phyloP scores from a whole-genome alignment of 169 alveolate species.

The Plasmodium falciparum region DNA sequence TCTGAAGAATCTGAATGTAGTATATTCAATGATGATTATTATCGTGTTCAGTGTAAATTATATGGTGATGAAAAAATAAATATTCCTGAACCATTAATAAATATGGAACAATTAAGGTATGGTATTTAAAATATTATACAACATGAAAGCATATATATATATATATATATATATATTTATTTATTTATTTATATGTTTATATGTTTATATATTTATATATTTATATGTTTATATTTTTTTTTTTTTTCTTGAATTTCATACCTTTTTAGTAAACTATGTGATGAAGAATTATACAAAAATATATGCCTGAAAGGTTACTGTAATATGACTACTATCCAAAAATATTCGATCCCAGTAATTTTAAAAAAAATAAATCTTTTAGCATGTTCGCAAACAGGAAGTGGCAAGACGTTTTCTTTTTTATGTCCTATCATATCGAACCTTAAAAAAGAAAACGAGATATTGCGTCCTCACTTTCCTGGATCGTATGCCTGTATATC shows the following conservation, averaged over 20 bases:
- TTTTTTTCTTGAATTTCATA: neutral
- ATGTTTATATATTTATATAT: neutral
- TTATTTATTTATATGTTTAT: neutral
- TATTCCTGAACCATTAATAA: conserved; percentile 18
- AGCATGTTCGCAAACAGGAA: conserved; percentile 99
- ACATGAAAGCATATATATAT: neutral
- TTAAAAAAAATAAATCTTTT: conserved; percentile 94
- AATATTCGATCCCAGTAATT: conserved; percentile 95
- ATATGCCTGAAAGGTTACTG: conserved; percentile 88
- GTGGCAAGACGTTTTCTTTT: conserved; percentile 98
- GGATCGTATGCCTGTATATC: conserved; percentile 77
- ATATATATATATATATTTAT: neutral
- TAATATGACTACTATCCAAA: conserved; percentile 96
- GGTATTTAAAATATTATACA: neutral
- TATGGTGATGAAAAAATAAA: conserved; percentile 38
- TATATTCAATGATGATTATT: conserved; percentile 50
- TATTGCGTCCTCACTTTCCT: conserved; percentile 45
- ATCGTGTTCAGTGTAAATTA: conserved; percentile 19
- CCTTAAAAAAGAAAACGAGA: conserved; percentile 78
- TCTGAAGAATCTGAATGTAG: conserved; percentile 27
- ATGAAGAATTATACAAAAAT: conserved; percentile 64
- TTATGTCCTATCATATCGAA: conserved; percentile 95
- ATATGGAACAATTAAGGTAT: conserved; percentile 37
- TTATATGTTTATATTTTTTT: neutral
- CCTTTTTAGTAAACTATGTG: conserved; percentile 16